Evolutionary conservation across 768 basidiomycete species (phyloP).

Genomic region (Psilocybe cyanescens): DNA sequence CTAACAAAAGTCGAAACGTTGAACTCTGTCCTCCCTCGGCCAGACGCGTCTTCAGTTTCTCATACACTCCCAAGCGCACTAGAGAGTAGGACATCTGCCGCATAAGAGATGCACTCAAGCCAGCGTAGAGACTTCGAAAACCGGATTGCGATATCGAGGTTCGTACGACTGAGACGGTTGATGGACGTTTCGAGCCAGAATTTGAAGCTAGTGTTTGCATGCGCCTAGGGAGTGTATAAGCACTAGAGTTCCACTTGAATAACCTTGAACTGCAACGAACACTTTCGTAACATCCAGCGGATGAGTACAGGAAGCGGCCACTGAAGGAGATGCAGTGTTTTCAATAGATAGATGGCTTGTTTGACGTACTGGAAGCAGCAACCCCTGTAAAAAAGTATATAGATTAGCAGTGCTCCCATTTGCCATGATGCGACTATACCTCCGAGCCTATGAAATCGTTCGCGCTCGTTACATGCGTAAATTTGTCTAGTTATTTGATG

Average conservation of each 20-base stretch:
- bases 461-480: neutral
- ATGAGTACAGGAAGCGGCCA: conserved; percentile 83
- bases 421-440: conserved; percentile 41
- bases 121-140: conserved; percentile 76
- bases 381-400: conserved; percentile 43
- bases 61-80: conserved; percentile 83
- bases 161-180: conserved; percentile 67
- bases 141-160: conserved; percentile 70
- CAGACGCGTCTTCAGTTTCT: conserved; percentile 68
- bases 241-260: neutral
- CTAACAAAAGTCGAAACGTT: conserved; percentile 56
- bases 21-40: conserved; percentile 56
- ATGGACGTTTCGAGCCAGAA: conserved; percentile 55
- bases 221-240: conserved; percentile 46
- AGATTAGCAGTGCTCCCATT: neutral
- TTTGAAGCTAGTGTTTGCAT: conserved; percentile 73
- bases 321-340: conserved; percentile 36
- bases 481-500: neutral
- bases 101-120: conserved; percentile 80
- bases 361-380: conserved; percentile 61
- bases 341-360: neutral
- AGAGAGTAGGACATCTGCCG: conserved; percentile 93
- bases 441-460: conserved; percentile 54
- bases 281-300: conserved; percentile 88
- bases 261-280: conserved; percentile 40